A percentile compares a stretch with the other conserved stretches of the same genome.
Evolutionary conservation across 164 flowering plant genomes (phyloP).

Genomic region (Warburgia ugandensis): DNA sequence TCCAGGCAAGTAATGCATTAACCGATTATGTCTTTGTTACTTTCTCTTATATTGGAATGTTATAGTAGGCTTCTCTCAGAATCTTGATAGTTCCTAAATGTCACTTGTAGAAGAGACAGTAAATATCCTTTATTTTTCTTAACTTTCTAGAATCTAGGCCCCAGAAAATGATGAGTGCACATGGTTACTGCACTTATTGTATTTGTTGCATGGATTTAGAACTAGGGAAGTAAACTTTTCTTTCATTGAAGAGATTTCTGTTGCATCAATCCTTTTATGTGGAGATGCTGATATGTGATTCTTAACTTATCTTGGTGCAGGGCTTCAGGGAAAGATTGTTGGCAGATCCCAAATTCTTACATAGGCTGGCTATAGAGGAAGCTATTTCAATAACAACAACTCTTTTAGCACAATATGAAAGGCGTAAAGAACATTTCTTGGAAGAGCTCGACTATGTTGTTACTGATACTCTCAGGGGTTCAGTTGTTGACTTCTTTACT

Average conservation of each 20-base stretch:
- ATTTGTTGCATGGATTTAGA: too few relatives aligned
- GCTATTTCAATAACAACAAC: conserved; percentile 86
- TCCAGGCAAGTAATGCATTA: conserved; percentile 47
- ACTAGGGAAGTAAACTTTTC: too few relatives aligned
- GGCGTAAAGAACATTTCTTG: conserved; percentile 81
- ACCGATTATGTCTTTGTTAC: background rate
- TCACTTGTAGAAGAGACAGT: background rate
- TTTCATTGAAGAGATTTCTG: too few relatives aligned
- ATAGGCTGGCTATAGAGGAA: conserved; percentile 93
- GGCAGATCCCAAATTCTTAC: conserved; percentile 92
- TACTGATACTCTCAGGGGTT: conserved; percentile 76
- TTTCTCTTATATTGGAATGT: background rate
- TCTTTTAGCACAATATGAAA: conserved; percentile 85
- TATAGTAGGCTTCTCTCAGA: background rate
- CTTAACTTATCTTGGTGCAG: conserved; percentile 34
- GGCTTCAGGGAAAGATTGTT: conserved; percentile 94
- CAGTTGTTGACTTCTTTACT: conserved; percentile 87
- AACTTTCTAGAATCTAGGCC: background rate
- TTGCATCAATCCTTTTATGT: background rate
- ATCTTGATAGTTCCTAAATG: background rate
- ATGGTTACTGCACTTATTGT: background rate
- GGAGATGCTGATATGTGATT: conserved; percentile 12
- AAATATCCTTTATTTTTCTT: background rate
- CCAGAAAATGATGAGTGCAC: background rate
- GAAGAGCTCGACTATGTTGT: conserved; percentile 92